These are phyloP conservation scores for Chytridium lagenaria DNA, from an alignment of 371 early-diverging fungal genomes.

Conservation along the genomic window DNA sequence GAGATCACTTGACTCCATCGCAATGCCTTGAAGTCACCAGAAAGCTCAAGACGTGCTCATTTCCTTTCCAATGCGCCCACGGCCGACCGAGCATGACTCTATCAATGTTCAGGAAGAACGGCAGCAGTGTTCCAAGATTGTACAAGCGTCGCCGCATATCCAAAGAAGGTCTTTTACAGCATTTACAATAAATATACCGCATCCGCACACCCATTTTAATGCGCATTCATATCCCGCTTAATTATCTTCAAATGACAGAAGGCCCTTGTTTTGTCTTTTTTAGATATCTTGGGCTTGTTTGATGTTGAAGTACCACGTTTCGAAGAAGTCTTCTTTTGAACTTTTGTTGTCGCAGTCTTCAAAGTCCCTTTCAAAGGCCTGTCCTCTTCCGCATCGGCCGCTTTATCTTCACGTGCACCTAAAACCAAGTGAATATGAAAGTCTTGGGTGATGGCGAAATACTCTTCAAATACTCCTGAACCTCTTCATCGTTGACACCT, in stretches of 20 bases:
- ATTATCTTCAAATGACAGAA: background rate
- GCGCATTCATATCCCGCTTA: too few relatives aligned
- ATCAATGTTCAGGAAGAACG: background rate
- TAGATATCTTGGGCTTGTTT: conserved; percentile 5
- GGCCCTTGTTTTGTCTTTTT: conserved; percentile 9
- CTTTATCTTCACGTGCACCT: background rate
- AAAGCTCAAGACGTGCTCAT: conserved; percentile 58
- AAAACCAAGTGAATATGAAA: background rate
- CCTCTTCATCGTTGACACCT: background rate
- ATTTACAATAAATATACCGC: too few relatives aligned
- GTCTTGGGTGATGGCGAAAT: too few relatives aligned
- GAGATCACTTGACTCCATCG: conserved; percentile 59
- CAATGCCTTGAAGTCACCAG: conserved; percentile 64
- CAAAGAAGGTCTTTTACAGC: too few relatives aligned
- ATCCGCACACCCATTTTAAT: too few relatives aligned
- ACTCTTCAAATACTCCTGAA: background rate
- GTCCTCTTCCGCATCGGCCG: conserved; percentile 18
- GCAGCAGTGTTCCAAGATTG: background rate
- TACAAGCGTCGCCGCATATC: too few relatives aligned
- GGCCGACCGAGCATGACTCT: conserved; percentile 42
- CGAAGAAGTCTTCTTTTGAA: background rate
- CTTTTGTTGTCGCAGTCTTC: background rate
- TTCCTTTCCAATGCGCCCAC: conserved; percentile 55
- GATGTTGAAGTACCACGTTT: background rate
- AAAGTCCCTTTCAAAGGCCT: background rate